Conservation (phyloP, 164 flowering plant genomes). For the Magnolia changhungtana region DNA sequence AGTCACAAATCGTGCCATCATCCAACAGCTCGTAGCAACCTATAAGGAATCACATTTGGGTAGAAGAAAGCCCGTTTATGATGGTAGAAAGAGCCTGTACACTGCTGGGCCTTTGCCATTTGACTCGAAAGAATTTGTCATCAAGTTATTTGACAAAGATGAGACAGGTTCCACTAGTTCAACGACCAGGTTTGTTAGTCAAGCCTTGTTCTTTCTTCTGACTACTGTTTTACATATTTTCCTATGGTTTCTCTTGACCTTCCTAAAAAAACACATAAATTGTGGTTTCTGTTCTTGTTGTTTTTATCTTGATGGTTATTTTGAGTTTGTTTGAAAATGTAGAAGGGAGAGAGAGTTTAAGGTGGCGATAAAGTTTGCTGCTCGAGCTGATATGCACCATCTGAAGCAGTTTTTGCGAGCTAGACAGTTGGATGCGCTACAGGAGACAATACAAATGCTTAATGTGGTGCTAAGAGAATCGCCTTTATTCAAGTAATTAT, state of each 20-base stretch:
- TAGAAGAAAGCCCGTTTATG: constrained; percentile 46
- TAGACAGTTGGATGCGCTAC: constrained; percentile 49
- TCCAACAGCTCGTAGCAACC: constrained; percentile 27
- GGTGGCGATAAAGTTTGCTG: constrained; percentile 58
- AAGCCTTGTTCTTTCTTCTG: no score
- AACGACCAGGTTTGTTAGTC: constrained; percentile 15
- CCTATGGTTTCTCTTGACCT: background rate
- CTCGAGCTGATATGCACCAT: constrained; percentile 43
- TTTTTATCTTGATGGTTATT: background rate
- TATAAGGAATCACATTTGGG: constrained; percentile 41
- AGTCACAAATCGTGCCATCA: constrained; percentile 36
- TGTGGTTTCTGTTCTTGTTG: background rate
- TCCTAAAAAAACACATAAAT: background rate
- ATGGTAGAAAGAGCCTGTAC: constrained; percentile 64
- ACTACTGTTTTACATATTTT: background rate
- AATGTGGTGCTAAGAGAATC: constrained; percentile 63
- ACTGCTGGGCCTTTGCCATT: constrained; percentile 68
- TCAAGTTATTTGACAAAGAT: constrained; percentile 34
- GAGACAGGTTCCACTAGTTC: background rate
- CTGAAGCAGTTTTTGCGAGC: constrained; percentile 43
- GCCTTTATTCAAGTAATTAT: constrained; percentile 35
- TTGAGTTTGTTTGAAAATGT: constrained; percentile 3
- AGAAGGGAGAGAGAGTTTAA: constrained; percentile 56
- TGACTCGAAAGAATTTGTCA: constrained; percentile 45
- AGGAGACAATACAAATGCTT: constrained; percentile 66